Percentiles rank a stretch among this genome's conserved stretches.
These are phyloP conservation scores for Grigorovia jiainica DNA, from an alignment of 805 yeast genomes.

Conservation along the genomic window DNA sequence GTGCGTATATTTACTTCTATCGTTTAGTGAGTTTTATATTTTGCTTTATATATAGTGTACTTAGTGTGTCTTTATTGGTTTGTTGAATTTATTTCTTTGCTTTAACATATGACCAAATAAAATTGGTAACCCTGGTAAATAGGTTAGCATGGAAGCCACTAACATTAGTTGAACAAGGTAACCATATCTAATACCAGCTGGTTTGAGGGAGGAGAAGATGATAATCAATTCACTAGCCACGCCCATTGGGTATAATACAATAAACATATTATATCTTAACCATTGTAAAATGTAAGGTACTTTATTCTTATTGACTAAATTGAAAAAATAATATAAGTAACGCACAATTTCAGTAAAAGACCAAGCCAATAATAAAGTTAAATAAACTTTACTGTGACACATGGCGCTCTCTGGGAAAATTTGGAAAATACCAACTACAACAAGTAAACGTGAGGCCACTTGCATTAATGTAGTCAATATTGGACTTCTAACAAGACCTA, in stretches of 20 bases:
- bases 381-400: slow-evolving; percentile 42
- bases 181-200: slow-evolving; percentile 49
- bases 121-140: slow-evolving; percentile 80
- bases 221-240: slow-evolving; percentile 75
- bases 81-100: slow-evolving; percentile 75
- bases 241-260: slow-evolving; percentile 81
- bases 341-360: slow-evolving; percentile 87
- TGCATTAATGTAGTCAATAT: slow-evolving; percentile 76
- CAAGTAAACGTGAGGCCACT: slow-evolving; percentile 72
- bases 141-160: slow-evolving; percentile 49
- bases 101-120: slow-evolving; percentile 80
- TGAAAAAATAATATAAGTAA: slow-evolving; percentile 60
- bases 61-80: slow-evolving; percentile 20
- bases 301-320: slow-evolving; percentile 15
- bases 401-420: slow-evolving; percentile 61
- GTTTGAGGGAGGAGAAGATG: slow-evolving; percentile 59
- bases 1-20: not conserved
- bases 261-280: slow-evolving; percentile 77
- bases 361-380: slow-evolving; percentile 75
- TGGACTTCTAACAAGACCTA: slow-evolving; percentile 82
- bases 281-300: slow-evolving; percentile 62
- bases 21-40: not conserved
- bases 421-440: slow-evolving; percentile 75
- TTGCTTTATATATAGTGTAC: not conserved
- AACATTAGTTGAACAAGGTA: slow-evolving; percentile 45